These are phyloP conservation scores for Cornus florida DNA, from an alignment of 148 eudicot genomes.

Conservation along the genomic window DNA sequence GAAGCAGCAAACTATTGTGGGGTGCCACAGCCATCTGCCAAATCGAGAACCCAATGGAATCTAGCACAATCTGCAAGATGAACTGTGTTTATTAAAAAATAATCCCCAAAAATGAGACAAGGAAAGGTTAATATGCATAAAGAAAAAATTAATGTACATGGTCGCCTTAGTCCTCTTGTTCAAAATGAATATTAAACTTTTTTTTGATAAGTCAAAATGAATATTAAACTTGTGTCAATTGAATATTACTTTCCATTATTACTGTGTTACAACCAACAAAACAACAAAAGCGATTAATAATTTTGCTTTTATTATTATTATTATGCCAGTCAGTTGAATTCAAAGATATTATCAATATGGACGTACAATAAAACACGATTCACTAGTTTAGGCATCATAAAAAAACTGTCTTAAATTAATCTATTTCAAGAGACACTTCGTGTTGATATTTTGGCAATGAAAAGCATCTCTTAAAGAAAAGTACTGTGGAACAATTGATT, in stretches of 20 bases:
- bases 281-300: neutral
- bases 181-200: no score
- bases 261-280: neutral
- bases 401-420: no score
- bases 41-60: slow-evolving; percentile 71
- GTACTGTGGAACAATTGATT: no score
- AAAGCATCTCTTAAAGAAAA: no score
- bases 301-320: slow-evolving; percentile 10
- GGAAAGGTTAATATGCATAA: neutral
- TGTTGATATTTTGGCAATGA: no score
- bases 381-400: no score
- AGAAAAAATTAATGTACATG: neutral
- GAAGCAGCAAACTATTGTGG: neutral
- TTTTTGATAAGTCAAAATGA: no score
- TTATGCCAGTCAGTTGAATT: slow-evolving; percentile 63
- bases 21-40: slow-evolving; percentile 91
- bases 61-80: slow-evolving; percentile 63
- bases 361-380: slow-evolving; percentile 1
- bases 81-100: neutral
- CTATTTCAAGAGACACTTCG: no score
- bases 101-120: neutral
- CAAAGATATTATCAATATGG: slow-evolving; percentile 90
- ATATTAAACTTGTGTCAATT: no score
- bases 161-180: no score
- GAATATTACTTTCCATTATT: neutral